A percentile compares a stretch with the other conserved stretches of the same genome.
These are phyloP conservation scores for Candida palmyrensis DNA, from an alignment of 805 yeast genomes.

Conservation along the genomic window DNA sequence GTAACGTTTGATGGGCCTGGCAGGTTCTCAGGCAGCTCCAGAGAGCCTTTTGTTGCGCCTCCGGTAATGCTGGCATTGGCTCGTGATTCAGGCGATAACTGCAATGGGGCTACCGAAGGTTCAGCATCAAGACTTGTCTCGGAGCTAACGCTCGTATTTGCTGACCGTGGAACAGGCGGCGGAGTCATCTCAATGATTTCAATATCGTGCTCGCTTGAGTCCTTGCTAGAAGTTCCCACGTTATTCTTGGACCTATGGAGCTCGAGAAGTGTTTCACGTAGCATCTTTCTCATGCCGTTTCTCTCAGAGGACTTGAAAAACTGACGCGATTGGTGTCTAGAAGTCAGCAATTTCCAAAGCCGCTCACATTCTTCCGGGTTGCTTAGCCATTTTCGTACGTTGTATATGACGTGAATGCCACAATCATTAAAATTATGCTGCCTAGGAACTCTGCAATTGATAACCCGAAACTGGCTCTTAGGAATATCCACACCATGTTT, in stretches of 20 bases:
- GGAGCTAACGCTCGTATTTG: too few species aligned
- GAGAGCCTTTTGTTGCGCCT: too few species aligned
- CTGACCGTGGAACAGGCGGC: too few species aligned
- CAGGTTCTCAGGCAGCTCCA: too few species aligned
- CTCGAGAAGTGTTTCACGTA: conserved; percentile 17
- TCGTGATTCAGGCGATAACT: too few species aligned
- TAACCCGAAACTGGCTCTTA: conserved; percentile 42
- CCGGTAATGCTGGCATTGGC: too few species aligned
- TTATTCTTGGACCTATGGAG: conserved; percentile 17
- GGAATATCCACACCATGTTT: conserved; percentile 46
- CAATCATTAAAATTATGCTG: conserved; percentile 92
- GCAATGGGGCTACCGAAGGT: too few species aligned
- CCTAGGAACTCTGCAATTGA: conserved; percentile 60
- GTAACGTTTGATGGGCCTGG: too few species aligned
- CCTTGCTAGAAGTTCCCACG: conserved; percentile 1
- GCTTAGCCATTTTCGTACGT: conserved; percentile 53
- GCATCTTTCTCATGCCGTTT: conserved; percentile 20
- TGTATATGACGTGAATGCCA: conserved; percentile 86
- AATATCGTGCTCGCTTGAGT: conserved; percentile 10
- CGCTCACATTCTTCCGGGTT: conserved; percentile 43
- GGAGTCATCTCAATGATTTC: conserved; percentile 12
- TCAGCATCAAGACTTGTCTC: too few species aligned
- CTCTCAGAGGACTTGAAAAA: conserved; percentile 26
- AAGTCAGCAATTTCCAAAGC: conserved; percentile 35
- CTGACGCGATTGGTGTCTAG: conserved; percentile 7